These are phyloP conservation scores for Moniliophthora roreri DNA, from an alignment of 1,284 basidiomycete species.

Conservation along the genomic window DNA sequence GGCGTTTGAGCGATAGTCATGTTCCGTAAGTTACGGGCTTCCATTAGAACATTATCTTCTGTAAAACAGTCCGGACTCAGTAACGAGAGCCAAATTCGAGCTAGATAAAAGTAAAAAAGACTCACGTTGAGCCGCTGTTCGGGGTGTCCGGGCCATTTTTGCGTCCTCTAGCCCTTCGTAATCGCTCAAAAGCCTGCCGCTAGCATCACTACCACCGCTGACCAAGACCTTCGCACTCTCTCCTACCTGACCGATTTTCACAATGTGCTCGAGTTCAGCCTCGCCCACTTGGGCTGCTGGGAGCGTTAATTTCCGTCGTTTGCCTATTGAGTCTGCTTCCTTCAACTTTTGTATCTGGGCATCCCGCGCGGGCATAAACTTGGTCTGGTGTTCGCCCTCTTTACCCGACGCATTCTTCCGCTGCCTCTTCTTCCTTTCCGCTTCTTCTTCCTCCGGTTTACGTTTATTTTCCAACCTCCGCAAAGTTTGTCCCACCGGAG, in stretches of 20 bases:
- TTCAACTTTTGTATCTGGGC: conserved; percentile 97
- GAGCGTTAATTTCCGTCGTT: conserved; percentile 83
- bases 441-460: conserved; percentile 88
- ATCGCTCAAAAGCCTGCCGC: conserved; percentile 84
- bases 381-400: conserved; percentile 78
- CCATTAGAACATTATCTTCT: conserved; percentile 93
- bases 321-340: conserved; percentile 94
- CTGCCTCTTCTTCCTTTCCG: conserved; percentile 83
- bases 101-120: conserved; percentile 19
- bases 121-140: conserved; percentile 90
- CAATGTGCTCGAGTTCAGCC: conserved; percentile 94
- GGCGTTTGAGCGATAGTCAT: conserved; percentile 94
- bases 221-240: conserved; percentile 89
- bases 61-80: conserved; percentile 13
- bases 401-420: conserved; percentile 63
- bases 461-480: conserved; percentile 90
- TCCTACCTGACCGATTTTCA: conserved; percentile 95
- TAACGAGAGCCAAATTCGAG: conserved; percentile 7
- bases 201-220: conserved; percentile 79
- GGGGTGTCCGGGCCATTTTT: conserved; percentile 88
- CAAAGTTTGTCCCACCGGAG: conserved; percentile 91
- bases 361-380: conserved; percentile 92
- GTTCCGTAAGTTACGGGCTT: conserved; percentile 93
- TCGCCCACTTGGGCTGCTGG: conserved; percentile 96
- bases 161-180: conserved; percentile 90